A percentile compares a stretch with the other conserved stretches of the same genome.
phyloP scores from a whole-genome alignment of 257 asterid genomes.

The Catharanthus roseus region DNA sequence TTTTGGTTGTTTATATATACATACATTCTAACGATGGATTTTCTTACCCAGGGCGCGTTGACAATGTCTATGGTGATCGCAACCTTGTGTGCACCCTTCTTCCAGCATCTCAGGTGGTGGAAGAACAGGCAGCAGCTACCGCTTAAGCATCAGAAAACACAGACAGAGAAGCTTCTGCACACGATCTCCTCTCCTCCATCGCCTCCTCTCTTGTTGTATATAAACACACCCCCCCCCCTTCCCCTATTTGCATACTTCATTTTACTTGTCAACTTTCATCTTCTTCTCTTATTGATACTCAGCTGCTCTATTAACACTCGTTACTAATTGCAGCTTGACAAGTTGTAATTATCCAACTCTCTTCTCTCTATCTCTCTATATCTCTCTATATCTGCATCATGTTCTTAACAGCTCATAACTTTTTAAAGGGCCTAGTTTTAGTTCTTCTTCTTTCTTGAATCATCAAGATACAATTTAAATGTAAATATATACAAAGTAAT shows the following conservation, averaged over 20 bases:
- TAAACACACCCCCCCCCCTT: constrained; percentile 26
- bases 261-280: constrained; percentile 28
- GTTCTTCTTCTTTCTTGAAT: too few species aligned
- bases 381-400: too few species aligned
- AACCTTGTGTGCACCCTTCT: constrained; percentile 96
- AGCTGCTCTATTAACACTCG: constrained; percentile 31
- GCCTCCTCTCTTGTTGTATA: constrained; percentile 50
- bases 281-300: constrained; percentile 19
- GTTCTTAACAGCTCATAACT: not conserved
- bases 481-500: too few species aligned
- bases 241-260: constrained; percentile 30
- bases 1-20: not conserved
- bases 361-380: constrained; percentile 5
- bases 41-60: constrained; percentile 66
- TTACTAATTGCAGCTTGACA: constrained; percentile 33
- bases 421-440: too few species aligned
- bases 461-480: too few species aligned
- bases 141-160: constrained; percentile 40
- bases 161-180: constrained; percentile 11
- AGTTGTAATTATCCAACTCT: constrained; percentile 24
- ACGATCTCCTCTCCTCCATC: constrained; percentile 8
- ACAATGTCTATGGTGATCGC: constrained; percentile 98
- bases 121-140: constrained; percentile 78
- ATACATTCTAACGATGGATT: constrained; percentile 11
- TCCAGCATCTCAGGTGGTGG: constrained; percentile 74